Base-by-base conservation (phyloP, 164 flowering plant genomes). In the Platanus orientalis region DNA sequence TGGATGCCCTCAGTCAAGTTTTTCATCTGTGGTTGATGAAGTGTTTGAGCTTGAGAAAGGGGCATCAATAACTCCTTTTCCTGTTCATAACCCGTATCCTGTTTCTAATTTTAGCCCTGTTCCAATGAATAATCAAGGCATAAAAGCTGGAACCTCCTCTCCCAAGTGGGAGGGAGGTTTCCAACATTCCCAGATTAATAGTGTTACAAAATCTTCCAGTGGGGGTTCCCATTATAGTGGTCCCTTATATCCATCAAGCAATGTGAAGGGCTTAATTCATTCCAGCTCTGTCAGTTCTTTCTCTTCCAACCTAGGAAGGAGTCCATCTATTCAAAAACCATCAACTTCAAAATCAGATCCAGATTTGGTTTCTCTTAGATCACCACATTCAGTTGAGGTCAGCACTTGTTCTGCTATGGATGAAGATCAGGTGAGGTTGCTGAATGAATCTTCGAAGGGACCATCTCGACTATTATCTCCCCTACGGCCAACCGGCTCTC, bases 11-110 rank as follows among this genome's bases (percentile, higher is more conserved):
- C 77, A 79, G 44, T 82, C 90, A 36, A 73, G 79, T 72, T 95
- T 92, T 74, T 83, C 92, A 45, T 81, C 88, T 56, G 60, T 92
- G 68, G 93, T 89, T 57, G 96, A 92, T 83, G 92, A 89, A 71
- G 81, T 88, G 25, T 89, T 92, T 85, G 96, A 83, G 76, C 76
- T 88, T 74, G 96, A 85, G 75, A 89, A 83, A 72, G 89, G 87
- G 40, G 62, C 80, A 45, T 67, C 81, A 49, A 69, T 71, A 47
- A 56, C 84, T 65, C 39, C 76, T 52, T 76, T 53, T 42, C 66
- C 82, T 44, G 64, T 57, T 55, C 81, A 72, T 53, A 78, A 54
- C 68, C 19, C 79, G 26, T 69, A 88, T 58, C 65, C 78, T 54
- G 71, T 69, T 63, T 71, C 90, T 69, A 84, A 79, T 44, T 63